Base-by-base conservation (phyloP, 805 yeast species). In the Ogataea pini region DNA sequence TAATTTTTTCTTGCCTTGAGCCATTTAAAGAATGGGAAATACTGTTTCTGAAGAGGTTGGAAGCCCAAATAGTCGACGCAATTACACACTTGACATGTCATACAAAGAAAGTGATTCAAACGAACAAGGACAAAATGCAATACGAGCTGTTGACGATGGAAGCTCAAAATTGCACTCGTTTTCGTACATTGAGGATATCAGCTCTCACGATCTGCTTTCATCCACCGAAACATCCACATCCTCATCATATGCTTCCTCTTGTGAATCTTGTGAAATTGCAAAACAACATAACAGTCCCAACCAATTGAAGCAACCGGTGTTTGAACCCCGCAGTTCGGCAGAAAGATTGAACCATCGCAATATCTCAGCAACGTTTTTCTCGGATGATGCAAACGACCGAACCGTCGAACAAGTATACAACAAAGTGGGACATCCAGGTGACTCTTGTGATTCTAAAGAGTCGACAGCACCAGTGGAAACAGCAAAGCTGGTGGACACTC, bases 351-450 rank as follows among this genome's bases (percentile, higher is more conserved):
- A 42, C 17, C 50, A 49, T 32, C 46, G 56, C 33, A 57, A 56
- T 32, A 56, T 55, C 3, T 58, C 65, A 12, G 64, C 60, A 4
- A 36, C 50, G 13, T 63, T 63, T 46, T 63, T 62, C 36, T 62
- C 68, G 1, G 68, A 62, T 46, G 61, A 55, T 28, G 48, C 50
- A 1, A 48, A 51, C 22, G 65, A 57, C 50, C 47, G 49, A 18
- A 42, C 45, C 31, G 47, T 57, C 2, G 63, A 59, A 36, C 45
- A 54, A n/a, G 52, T 46, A 31, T 60, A 57, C 46, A 60, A 60
- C 36, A 53, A 55, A 17, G 55, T 61, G 12, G 60, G 58, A 24
- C 36, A 55, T n/a, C 55, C 52, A 13, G 16, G 36, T 19, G 36
- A 10, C n/a, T 32, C 19, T 8, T 14, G 36, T 19, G 31, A 28